A percentile compares a stretch with the other conserved stretches of the same genome.
phyloP scores from a whole-genome alignment of 805 yeast genomes.

The Scheffersomyces stipitis region DNA sequence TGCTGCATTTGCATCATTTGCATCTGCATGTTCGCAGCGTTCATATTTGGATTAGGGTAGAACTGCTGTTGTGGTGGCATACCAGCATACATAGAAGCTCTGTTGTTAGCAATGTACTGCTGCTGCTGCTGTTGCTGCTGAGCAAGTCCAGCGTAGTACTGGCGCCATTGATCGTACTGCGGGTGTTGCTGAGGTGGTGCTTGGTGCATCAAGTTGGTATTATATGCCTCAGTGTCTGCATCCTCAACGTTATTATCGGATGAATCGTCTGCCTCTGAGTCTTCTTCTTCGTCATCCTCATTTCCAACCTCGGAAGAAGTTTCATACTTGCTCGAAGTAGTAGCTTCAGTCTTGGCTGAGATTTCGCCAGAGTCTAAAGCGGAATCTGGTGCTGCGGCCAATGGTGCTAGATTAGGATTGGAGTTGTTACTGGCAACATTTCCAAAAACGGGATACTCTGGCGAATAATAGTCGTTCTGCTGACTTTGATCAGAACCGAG shows the following conservation, averaged over 20 bases:
- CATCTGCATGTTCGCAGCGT: slow-evolving; percentile 9
- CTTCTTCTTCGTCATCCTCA: too few relatives aligned
- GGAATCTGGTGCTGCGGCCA: too few relatives aligned
- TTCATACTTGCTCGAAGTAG: too few relatives aligned
- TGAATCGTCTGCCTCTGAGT: slow-evolving; percentile 6
- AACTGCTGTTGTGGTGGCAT: slow-evolving; percentile 6
- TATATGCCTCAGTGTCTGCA: slow-evolving; percentile 1
- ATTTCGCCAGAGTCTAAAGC: too few relatives aligned
- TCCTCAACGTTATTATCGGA: slow-evolving; percentile 7
- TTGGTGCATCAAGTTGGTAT: too few relatives aligned
- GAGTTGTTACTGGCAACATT: too few relatives aligned
- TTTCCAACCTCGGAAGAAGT: too few relatives aligned
- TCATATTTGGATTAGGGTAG: slow-evolving; percentile 6
- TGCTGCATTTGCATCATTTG: slow-evolving; percentile 15
- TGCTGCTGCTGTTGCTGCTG: slow-evolving; percentile 16
- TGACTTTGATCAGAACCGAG: too few relatives aligned
- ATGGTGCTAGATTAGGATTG: too few relatives aligned
- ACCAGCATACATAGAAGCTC: slow-evolving; percentile 12
- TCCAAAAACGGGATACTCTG: too few relatives aligned
- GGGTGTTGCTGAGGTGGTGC: slow-evolving; percentile 22
- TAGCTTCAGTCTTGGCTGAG: too few relatives aligned
- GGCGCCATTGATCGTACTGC: slow-evolving; percentile 38
- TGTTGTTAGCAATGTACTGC: slow-evolving; percentile 6
- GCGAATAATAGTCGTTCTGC: too few relatives aligned
- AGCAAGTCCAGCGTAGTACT: slow-evolving; percentile 31